Base-by-base conservation (phyloP, 768 basidiomycete genomes). In the Hygrocybe coccinea region DNA sequence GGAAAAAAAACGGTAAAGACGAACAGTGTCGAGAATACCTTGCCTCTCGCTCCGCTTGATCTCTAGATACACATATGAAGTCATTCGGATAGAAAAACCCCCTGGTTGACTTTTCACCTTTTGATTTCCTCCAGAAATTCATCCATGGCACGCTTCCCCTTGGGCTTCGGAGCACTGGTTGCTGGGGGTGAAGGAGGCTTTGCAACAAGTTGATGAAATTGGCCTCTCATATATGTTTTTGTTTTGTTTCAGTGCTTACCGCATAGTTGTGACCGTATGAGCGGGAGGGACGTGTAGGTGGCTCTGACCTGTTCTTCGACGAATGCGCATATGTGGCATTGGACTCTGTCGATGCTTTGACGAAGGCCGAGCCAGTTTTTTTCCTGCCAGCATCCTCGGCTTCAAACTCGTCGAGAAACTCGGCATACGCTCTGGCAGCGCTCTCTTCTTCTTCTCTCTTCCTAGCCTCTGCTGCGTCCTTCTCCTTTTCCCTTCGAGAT, bases 101-200 rank as follows among this genome's bases (percentile, higher is more conserved):
- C 29, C 50, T 8, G 11, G 35, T 33, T 17, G 8, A 38, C 55
- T 76, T n/a, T n/a, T 19, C 46, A 89, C 95, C 83, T 83, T 74
- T 98, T 98, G 56, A 99, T 91, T 74, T 99, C 94, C 64, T 97
- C 94, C 50, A 99, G 75, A 67, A 98, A 99, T 1, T 86, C 72
- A 70, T 97, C 95, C 92, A 98, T 98, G 1, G 90, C 92, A 50
- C 95, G 83, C 68, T 92, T 97, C 2, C 97, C 97, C 68, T 92
- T 97, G 0, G 90, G 86, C 66, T 85, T 92, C 1, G 85, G 80
- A 5, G 68, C 74, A 56, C 64, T 66, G 21, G 68, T 56, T 12
- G 75, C 62, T 0, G 81, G 75, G 3, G 86, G 82, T 21, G 89
- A 85, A n/a, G 81, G 79, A 0, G 79, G 76, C 80, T 86, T 59